Evolutionary conservation across 371 early-diverging fungal species (phyloP).

Genomic region (Rhizomucor pusillus): DNA sequence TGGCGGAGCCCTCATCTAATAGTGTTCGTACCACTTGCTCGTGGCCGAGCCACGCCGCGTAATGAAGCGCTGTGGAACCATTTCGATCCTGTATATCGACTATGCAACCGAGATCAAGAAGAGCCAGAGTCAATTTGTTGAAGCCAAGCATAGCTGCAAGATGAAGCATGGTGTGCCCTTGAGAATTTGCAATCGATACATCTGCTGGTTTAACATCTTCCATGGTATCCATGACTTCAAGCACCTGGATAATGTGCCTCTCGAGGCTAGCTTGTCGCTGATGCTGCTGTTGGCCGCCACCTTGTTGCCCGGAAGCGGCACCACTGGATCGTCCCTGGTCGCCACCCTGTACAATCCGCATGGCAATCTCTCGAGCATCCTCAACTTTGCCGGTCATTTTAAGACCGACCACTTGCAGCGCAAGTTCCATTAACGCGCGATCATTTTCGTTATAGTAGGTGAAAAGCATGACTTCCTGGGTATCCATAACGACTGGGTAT

Average conservation of each 20-base stretch:
- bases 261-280: conserved; percentile 22
- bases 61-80: conserved; percentile 25
- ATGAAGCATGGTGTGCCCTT: conserved; percentile 47
- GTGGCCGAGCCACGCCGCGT: conserved; percentile 21
- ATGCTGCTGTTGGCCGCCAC: conserved; percentile 7
- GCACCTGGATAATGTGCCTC: conserved; percentile 39
- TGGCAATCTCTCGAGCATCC: conserved; percentile 71
- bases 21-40: conserved; percentile 20
- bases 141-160: conserved; percentile 41
- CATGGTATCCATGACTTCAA: conserved; percentile 39
- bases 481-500: conserved; percentile 35
- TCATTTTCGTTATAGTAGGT: conserved; percentile 74
- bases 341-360: conserved; percentile 70
- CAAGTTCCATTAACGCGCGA: conserved; percentile 83
- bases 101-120: conserved; percentile 31
- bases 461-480: conserved; percentile 55
- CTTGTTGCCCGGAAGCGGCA: neutral
- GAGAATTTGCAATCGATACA: conserved; percentile 33
- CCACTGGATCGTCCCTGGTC: conserved; percentile 35
- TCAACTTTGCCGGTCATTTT: conserved; percentile 79
- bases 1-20: conserved; percentile 25
- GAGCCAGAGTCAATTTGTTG: conserved; percentile 13
- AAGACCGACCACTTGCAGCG: conserved; percentile 84
- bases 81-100: conserved; percentile 32
- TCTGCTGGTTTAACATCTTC: conserved; percentile 31